Percentiles rank a stretch among this genome's conserved stretches.
phyloP scores from a whole-genome alignment of 164 flowering plant genomes.

The Cinnamomum micranthum region DNA sequence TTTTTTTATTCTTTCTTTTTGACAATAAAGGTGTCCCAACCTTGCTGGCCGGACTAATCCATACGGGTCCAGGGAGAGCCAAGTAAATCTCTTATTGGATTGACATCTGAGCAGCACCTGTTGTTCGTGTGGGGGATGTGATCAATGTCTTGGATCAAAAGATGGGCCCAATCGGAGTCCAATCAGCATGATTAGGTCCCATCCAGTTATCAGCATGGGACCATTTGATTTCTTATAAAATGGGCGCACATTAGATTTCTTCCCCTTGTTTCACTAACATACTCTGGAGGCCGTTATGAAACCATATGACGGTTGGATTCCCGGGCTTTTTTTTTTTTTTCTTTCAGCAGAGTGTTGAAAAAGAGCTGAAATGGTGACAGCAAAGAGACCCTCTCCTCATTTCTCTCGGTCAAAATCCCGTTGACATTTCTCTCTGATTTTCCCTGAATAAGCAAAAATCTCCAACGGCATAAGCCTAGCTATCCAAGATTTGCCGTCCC shows the following conservation, averaged over 20 bases:
- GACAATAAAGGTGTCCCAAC: too few species aligned
- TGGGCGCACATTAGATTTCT: neutral
- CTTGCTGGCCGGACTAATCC: too few species aligned
- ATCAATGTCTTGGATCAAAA: too few species aligned
- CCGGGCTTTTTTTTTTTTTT: neutral
- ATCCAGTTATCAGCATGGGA: too few species aligned
- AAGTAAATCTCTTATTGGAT: too few species aligned
- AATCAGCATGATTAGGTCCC: too few species aligned
- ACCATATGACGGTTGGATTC: neutral
- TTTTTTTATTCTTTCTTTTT: too few species aligned
- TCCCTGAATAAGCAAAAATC: neutral
- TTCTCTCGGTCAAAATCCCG: slow-evolving; percentile 5
- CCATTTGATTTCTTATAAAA: too few species aligned
- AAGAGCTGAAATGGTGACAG: neutral
- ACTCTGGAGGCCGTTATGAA: neutral
- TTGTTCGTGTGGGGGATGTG: too few species aligned
- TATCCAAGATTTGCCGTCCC: neutral
- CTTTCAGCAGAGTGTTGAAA: neutral
- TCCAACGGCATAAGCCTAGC: slow-evolving; percentile 12
- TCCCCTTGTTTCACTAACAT: neutral
- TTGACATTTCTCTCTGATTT: neutral
- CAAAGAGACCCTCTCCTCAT: neutral
- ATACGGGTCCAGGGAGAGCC: too few species aligned
- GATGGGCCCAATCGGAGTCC: too few species aligned
- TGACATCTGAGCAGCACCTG: too few species aligned